Conservation (phyloP, 1,284 basidiomycete species). For the Ceratobasidium sp. region DNA sequence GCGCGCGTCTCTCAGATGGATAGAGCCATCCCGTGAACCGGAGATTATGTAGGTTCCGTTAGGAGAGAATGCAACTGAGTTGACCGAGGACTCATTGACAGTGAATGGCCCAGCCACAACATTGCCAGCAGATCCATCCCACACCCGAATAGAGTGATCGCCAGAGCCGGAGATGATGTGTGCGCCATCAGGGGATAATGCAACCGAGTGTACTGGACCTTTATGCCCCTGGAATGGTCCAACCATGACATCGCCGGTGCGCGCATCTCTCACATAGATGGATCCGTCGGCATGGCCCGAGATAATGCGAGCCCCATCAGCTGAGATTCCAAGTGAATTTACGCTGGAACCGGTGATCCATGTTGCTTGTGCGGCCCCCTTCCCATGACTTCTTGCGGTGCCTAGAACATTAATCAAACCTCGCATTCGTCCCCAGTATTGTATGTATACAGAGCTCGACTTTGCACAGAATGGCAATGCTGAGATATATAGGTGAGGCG, state of each 20-base stretch:
- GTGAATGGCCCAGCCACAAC: too few relatives aligned
- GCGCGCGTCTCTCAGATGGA: too few relatives aligned
- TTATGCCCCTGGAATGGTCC: not conserved
- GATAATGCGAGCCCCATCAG: not conserved
- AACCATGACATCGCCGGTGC: not conserved
- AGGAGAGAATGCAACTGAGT: too few relatives aligned
- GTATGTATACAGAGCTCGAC: not conserved
- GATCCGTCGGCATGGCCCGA: not conserved
- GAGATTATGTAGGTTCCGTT: too few relatives aligned
- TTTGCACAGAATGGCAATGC: not conserved
- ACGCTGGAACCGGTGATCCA: not conserved
- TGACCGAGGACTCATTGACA: too few relatives aligned
- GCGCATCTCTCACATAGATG: not conserved
- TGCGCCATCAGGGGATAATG: not conserved
- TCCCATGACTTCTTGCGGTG: not conserved
- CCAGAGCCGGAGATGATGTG: not conserved
- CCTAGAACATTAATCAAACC: not conserved
- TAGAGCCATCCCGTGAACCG: too few relatives aligned
- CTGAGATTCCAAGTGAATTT: not conserved
- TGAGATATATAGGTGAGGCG: not conserved
- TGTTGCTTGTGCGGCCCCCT: not conserved
- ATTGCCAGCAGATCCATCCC: not conserved
- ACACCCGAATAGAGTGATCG: not conserved
- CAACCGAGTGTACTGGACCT: not conserved
- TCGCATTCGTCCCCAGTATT: not conserved